Conservation (phyloP, 495 filamentous ascomycete species). For the Trichoderma virens region DNA sequence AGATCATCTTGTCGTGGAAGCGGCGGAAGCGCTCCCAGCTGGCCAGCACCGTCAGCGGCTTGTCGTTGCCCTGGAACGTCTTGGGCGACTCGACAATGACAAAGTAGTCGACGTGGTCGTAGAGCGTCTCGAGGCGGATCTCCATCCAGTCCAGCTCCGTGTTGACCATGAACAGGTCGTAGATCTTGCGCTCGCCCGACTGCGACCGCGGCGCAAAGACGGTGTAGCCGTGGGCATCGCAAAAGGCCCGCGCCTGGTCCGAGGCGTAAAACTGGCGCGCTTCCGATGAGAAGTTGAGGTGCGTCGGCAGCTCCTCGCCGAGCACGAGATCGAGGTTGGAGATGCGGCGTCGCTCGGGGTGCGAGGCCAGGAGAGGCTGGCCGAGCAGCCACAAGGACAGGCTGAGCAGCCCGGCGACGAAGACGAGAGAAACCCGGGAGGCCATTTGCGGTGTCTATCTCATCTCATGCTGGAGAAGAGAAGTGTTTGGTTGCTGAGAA, state of each 20-base stretch:
- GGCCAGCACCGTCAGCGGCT: constrained; percentile 37
- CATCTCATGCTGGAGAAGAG: neutral
- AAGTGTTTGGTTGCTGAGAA: too few species aligned
- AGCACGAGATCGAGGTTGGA: constrained; percentile 8
- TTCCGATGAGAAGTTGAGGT: neutral
- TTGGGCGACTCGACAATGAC: constrained; percentile 44
- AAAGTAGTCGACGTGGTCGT: constrained; percentile 47
- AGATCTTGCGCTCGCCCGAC: constrained; percentile 36
- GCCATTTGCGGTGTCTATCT: neutral
- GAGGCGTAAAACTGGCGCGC: neutral
- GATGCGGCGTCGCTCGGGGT: neutral
- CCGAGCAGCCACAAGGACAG: neutral
- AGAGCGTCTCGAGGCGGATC: constrained; percentile 46
- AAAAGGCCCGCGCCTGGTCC: constrained; percentile 19
- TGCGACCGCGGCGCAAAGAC: constrained; percentile 18
- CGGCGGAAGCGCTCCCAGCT: constrained; percentile 31
- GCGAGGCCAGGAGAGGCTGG: neutral
- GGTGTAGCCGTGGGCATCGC: constrained; percentile 34
- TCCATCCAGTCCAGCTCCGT: constrained; percentile 52
- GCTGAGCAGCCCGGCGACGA: neutral
- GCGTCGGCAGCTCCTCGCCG: neutral
- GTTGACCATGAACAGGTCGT: constrained; percentile 48
- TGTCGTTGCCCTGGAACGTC: constrained; percentile 43
- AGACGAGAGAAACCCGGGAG: neutral
- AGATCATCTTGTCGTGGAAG: constrained; percentile 46